Base-by-base conservation (phyloP, 495 filamentous ascomycete genomes). In the Aspergillus bridgeri region DNA sequence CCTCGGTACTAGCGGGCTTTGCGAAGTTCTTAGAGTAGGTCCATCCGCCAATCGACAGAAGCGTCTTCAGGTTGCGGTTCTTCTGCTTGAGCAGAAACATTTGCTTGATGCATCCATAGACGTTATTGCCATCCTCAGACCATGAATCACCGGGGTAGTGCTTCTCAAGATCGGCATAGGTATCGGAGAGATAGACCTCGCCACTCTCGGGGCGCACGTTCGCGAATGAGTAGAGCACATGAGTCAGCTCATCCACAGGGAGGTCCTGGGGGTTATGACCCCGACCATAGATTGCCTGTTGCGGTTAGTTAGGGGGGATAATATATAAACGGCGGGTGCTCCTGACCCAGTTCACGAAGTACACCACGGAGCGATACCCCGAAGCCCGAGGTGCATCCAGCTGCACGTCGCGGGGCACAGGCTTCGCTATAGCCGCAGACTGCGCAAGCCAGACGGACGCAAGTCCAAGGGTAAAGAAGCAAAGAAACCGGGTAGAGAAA, bases 11-110 rank as follows among this genome's bases (percentile, higher is more conserved):
- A 4, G 69, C 66, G 45, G 92, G 89, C 33, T 76, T 77, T 17
- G 81, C 79, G 69, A 98, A 96, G 71, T 96, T 94, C 65, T 80
- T 69, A 56, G 87, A 89, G 69, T 96, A 97, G 0, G 91, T 96
- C 92, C 93, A 97, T 21, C 94, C 94, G 51, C 94, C 94, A 60
- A 98, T 94, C 42, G 89, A 93, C 8, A 98, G 83, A 7, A 97
- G 78, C 3, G 93, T 81, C 72, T 97, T 96, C 42, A 98, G 76
- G 66, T 93, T 86, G 48, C 93, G 86, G 73, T 97, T 85, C 50
- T 80, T 74, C 64, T 88, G 88, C 79, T 98, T 98, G 25, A 93
- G 84, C 9, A 97, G 79, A 72, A 86, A 90, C n/a, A 98, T 84
- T 75, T 97, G 93, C 79, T 97, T 98, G 44, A 93, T 72, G 71